Evolutionary conservation across 2,329 filamentous ascomycete species (phyloP).

Genomic region (Verticillium alfalfae): DNA sequence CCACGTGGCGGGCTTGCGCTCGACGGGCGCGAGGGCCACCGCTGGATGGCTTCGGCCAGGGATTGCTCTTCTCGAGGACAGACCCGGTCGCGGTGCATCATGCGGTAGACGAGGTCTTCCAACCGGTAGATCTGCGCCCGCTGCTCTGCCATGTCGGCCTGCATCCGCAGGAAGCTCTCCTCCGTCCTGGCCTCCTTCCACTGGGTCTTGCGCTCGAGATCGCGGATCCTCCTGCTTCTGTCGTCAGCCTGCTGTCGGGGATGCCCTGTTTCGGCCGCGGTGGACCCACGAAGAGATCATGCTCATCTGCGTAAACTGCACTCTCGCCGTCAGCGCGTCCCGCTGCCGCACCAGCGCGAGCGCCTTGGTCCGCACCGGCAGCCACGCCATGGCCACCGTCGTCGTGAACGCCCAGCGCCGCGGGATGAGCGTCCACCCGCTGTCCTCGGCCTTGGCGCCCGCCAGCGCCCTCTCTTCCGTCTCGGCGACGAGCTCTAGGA

Average conservation of each 20-base stretch:
- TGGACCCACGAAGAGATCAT: conserved; percentile 35
- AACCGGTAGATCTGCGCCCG: conserved; percentile 19
- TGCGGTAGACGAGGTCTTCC: conserved; percentile 17
- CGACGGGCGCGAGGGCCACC: neutral
- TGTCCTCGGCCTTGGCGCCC: conserved; percentile 10
- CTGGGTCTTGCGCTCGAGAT: conserved; percentile 25
- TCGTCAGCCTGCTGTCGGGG: neutral
- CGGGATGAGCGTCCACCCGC: conserved; percentile 30
- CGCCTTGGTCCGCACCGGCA: conserved; percentile 35
- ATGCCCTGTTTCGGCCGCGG: neutral
- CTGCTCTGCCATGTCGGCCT: conserved; percentile 17
- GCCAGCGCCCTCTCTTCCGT: conserved; percentile 26
- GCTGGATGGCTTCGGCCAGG: conserved; percentile 4
- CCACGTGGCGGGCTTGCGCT: neutral
- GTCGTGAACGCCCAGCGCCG: conserved; percentile 28
- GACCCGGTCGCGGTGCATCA: conserved; percentile 16
- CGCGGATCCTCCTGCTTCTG: conserved; percentile 20
- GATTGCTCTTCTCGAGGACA: conserved; percentile 4
- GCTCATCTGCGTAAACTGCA: conserved; percentile 43
- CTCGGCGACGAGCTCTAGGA: conserved; percentile 38
- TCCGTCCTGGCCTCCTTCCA: conserved; percentile 22
- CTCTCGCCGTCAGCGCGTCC: conserved; percentile 35
- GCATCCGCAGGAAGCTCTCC: conserved; percentile 17
- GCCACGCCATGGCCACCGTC: conserved; percentile 38
- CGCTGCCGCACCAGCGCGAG: conserved; percentile 39